phyloP scores from a whole-genome alignment of 208 protist species.

The Kentomonas sorsogonicus region DNA sequence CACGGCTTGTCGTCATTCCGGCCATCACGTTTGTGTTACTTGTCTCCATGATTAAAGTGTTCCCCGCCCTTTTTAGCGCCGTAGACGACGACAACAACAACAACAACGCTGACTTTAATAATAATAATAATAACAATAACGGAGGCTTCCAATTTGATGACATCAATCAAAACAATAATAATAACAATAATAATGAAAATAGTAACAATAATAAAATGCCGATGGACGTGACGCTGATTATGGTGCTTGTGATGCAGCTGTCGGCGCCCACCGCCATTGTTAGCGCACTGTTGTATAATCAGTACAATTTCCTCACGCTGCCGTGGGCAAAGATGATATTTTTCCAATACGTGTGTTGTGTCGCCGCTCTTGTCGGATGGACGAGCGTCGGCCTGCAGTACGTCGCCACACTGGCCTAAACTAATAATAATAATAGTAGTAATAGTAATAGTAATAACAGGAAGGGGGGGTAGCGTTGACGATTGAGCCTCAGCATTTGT shows the following conservation, averaged over 20 bases:
- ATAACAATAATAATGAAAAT: too few relatives aligned
- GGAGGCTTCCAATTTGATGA: too few relatives aligned
- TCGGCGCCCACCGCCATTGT: slow-evolving; percentile 72
- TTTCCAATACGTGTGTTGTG: slow-evolving; percentile 65
- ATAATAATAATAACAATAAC: too few relatives aligned
- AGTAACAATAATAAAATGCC: too few relatives aligned
- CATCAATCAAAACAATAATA: too few relatives aligned
- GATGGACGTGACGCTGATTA: slow-evolving; percentile 57
- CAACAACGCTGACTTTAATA: too few relatives aligned
- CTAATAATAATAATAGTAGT: too few relatives aligned
- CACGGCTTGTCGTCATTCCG: slow-evolving; percentile 59
- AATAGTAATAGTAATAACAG: too few relatives aligned
- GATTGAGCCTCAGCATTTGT: too few relatives aligned
- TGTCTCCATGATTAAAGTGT: slow-evolving; percentile 25
- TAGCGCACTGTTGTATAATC: slow-evolving; percentile 62
- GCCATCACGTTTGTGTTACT: slow-evolving; percentile 43
- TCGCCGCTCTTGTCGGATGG: slow-evolving; percentile 55
- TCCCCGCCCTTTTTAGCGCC: slow-evolving; percentile 58
- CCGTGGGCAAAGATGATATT: slow-evolving; percentile 76
- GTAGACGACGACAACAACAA: slow-evolving; percentile 24
- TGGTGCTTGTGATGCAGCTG: slow-evolving; percentile 64
- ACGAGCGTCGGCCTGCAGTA: slow-evolving; percentile 39
- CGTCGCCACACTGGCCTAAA: too few relatives aligned
- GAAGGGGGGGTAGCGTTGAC: too few relatives aligned
- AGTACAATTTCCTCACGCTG: slow-evolving; percentile 52